phyloP scores from a whole-genome alignment of 768 basidiomycete species.

The Krasilnikovozyma curviuscula region DNA sequence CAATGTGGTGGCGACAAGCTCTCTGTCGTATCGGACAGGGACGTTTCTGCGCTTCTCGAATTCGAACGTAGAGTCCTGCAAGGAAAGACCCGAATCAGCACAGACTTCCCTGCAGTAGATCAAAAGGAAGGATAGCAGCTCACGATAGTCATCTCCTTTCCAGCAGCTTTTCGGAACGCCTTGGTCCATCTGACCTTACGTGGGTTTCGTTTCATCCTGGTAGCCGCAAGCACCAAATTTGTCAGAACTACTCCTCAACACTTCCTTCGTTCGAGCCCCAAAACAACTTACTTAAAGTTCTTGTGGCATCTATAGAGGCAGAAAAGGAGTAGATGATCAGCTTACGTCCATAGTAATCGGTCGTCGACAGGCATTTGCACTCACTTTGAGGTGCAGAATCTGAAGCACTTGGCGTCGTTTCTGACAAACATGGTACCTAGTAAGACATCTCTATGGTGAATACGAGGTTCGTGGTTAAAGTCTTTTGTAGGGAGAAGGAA shows the following conservation, averaged over 20 bases:
- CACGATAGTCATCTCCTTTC: slow-evolving; percentile 98
- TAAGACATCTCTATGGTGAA: neutral
- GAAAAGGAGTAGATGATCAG: neutral
- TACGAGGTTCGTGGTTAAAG: neutral
- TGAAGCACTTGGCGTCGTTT: slow-evolving; percentile 89
- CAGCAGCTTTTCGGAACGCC: slow-evolving; percentile 93
- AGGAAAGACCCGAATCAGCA: neutral
- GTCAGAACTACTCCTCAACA: neutral
- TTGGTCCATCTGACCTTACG: slow-evolving; percentile 99
- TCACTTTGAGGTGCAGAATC: slow-evolving; percentile 94
- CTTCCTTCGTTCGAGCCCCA: no score
- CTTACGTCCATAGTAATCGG: neutral
- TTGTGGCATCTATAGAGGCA: slow-evolving; percentile 63
- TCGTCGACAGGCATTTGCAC: slow-evolving; percentile 17
- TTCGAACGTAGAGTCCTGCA: slow-evolving; percentile 87
- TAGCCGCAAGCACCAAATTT: neutral
- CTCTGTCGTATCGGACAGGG: slow-evolving; percentile 90
- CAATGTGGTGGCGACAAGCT: slow-evolving; percentile 75
- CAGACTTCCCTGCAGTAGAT: neutral
- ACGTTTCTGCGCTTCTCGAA: slow-evolving; percentile 98
- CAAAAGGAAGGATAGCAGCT: slow-evolving; percentile 22
- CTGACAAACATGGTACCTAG: slow-evolving; percentile 84
- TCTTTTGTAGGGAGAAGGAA: neutral
- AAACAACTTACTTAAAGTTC: slow-evolving; percentile 76
- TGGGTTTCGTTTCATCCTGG: slow-evolving; percentile 96